These are phyloP conservation scores for Perkinsus olseni DNA, from an alignment of 169 alveolate species.

Conservation along the genomic window DNA sequence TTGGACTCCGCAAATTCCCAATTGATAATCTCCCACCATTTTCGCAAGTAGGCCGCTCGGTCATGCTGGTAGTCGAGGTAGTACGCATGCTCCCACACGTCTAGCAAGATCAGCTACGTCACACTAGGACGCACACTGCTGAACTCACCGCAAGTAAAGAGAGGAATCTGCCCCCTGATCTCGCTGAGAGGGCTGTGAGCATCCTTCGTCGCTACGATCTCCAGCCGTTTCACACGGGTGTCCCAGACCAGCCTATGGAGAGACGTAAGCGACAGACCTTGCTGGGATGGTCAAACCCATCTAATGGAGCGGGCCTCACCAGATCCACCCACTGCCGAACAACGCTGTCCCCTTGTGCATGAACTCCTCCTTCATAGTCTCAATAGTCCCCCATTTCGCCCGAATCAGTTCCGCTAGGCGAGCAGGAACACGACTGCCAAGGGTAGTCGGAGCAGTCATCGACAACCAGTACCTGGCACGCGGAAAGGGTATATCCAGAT, in stretches of 20 bases:
- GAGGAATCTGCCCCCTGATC: constrained; percentile 43
- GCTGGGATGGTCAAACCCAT: too few relatives aligned
- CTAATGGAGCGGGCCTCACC: constrained; percentile 63
- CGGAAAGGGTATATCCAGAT: too few relatives aligned
- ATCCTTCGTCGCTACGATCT: constrained; percentile 51
- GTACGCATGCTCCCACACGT: constrained; percentile 82
- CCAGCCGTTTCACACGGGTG: constrained; percentile 25
- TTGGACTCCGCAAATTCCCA: constrained; percentile 51
- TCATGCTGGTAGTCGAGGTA: constrained; percentile 63
- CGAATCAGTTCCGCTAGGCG: constrained; percentile 30
- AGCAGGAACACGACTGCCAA: constrained; percentile 22
- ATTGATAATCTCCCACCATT: constrained; percentile 63
- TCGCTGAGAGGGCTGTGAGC: constrained; percentile 56
- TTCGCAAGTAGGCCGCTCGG: constrained; percentile 54
- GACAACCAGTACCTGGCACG: not conserved
- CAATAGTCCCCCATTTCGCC: constrained; percentile 40
- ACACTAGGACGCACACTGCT: not conserved
- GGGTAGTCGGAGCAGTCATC: not conserved
- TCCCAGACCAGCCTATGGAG: constrained; percentile 17
- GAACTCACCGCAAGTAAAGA: constrained; percentile 45
- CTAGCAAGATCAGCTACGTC: constrained; percentile 9
- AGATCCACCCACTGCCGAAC: constrained; percentile 78
- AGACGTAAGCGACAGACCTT: too few relatives aligned
- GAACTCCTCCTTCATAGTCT: constrained; percentile 20
- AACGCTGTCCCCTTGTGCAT: constrained; percentile 12